Evolutionary conservation across 768 basidiomycete genomes (phyloP).

Genomic region (Amanita phalloides): DNA sequence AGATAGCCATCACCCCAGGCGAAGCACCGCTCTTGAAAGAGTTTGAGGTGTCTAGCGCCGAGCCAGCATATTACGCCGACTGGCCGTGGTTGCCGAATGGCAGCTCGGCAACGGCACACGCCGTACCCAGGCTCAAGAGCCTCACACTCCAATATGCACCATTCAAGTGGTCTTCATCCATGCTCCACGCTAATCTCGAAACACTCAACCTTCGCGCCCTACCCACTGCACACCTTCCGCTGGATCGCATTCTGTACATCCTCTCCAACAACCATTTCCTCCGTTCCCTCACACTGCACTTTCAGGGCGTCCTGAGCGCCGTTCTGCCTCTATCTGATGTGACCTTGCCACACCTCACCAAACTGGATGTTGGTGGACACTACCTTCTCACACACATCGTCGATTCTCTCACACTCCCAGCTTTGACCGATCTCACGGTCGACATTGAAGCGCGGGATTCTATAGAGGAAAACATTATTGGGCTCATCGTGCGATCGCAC

Average conservation of each 20-base stretch:
- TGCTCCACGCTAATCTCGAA: slow-evolving; percentile 49
- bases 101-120: slow-evolving; percentile 18
- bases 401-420: slow-evolving; percentile 50
- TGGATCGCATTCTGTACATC: slow-evolving; percentile 63
- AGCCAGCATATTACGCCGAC: slow-evolving; percentile 49
- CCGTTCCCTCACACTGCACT: slow-evolving; percentile 47
- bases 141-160: slow-evolving; percentile 64
- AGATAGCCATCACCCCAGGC: slow-evolving; percentile 27
- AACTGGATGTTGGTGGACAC: slow-evolving; percentile 55
- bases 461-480: slow-evolving; percentile 59
- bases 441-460: slow-evolving; percentile 71
- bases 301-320: slow-evolving; percentile 47
- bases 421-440: slow-evolving; percentile 45
- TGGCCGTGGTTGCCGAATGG: slow-evolving; percentile 70
- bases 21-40: slow-evolving; percentile 64
- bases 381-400: slow-evolving; percentile 50
- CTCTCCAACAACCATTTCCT: slow-evolving; percentile 48
- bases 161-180: slow-evolving; percentile 70
- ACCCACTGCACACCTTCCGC: slow-evolving; percentile 47
- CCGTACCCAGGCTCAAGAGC: slow-evolving; percentile 39
- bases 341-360: slow-evolving; percentile 42
- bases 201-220: slow-evolving; percentile 56
- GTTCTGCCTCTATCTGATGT: slow-evolving; percentile 51
- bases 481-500: slow-evolving; percentile 48
- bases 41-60: slow-evolving; percentile 69